A percentile compares a stretch with the other conserved stretches of the same genome.
Evolutionary conservation across 2,329 filamentous ascomycete genomes (phyloP).

Genomic region (Alternaria solani): DNA sequence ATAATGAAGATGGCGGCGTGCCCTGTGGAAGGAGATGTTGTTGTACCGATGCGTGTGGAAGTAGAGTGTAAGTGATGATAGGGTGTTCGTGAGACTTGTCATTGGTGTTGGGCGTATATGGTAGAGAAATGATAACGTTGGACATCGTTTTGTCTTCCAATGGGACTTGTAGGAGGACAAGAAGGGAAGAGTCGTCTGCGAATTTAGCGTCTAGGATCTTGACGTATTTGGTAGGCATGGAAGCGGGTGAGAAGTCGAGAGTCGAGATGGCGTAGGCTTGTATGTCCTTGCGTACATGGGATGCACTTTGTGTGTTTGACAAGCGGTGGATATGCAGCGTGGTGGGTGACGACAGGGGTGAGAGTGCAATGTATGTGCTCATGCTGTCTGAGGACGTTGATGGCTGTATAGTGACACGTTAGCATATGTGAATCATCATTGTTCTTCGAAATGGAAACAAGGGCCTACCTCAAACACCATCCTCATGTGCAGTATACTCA

Average conservation of each 20-base stretch:
- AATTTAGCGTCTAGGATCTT: conserved; percentile 72
- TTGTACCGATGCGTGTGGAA: conserved; percentile 8
- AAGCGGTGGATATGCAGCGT: conserved; percentile 42
- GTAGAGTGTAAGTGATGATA: conserved; percentile 17
- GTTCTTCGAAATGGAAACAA: background rate
- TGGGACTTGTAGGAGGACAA: conserved; percentile 63
- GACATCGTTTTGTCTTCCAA: background rate
- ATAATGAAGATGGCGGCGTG: background rate
- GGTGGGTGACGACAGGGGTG: conserved; percentile 13
- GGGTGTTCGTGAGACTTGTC: conserved; percentile 29
- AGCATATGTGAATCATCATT: background rate
- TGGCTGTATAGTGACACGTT: conserved; percentile 1
- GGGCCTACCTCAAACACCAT: conserved; percentile 63
- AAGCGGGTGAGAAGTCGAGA: conserved; percentile 46
- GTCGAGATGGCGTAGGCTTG: conserved; percentile 62
- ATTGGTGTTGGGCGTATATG: conserved; percentile 10
- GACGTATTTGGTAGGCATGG: conserved; percentile 53
- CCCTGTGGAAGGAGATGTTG: conserved; percentile 7
- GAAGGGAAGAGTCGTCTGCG: conserved; percentile 67
- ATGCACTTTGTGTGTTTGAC: conserved; percentile 51
- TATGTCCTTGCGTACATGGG: conserved; percentile 46
- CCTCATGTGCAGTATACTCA: conserved; percentile 61
- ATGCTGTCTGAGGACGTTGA: conserved; percentile 16
- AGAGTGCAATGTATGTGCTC: conserved; percentile 40
- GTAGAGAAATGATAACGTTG: conserved; percentile 43